Evolutionary conservation across 805 yeast species (phyloP), one percentile per base, ranked within the genome.

Genomic region (Kregervanrija fluxuum): DNA sequence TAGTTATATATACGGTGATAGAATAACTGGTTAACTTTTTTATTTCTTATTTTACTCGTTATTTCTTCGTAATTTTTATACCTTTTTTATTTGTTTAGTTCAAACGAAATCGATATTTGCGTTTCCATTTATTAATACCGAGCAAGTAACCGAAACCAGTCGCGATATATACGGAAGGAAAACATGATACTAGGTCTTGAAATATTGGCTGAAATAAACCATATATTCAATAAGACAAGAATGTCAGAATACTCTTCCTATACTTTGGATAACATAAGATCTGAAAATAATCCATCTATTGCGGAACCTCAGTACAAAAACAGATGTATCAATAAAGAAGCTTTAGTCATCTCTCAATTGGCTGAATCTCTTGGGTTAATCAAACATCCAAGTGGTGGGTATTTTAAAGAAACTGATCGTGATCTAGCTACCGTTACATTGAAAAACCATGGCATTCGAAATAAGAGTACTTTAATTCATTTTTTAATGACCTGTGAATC

Each of bases 381-480:
- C 8, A 66, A 67, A 15, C 82, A 77, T 55, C 70, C 65, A 43
- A 82, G 77, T 56, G 82, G 81, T 40, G 82, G 82, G 0, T 77
- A 70, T 52, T 77, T 70, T 54, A 73, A 65, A 41, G 80, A 77
- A 49, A 77, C 82, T 1, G 80, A 76, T 50, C 66, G 79, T 46
- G 69, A 79, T 8, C 13, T n/a, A 5, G 38, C 45, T 16, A 14
- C 6, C 12, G 40, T 11, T 32, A 3, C 13, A n/a, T 37, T 30
- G 2, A 33, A 32, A 22, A 28, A 12, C 10, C 41, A 15, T 32
- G n/a, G 37, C 3, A 30, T 37, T 10, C 30, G 47, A 30, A 40
- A 37, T 34, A 16, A 35, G 8, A 71, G 79, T 1, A 75, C 82
- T 1, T 55, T 77, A 43, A 77, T 77, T 12, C 75, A 73, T 54